phyloP scores from a whole-genome alignment of 768 basidiomycete genomes.

The Lactifluus pinguis region DNA sequence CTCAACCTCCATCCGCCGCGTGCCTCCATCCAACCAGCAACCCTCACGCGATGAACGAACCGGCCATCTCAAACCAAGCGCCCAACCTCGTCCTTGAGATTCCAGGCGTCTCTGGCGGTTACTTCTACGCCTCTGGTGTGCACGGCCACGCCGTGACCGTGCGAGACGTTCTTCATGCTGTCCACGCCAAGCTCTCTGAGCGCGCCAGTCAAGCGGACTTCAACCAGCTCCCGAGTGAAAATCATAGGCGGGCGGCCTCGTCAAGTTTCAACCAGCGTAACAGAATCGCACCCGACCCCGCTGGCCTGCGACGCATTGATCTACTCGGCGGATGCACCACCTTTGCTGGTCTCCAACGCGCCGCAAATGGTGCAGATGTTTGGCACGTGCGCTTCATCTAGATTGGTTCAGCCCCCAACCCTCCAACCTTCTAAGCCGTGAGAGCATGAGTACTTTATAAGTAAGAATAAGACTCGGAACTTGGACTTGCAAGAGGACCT shows the following conservation, averaged over 20 bases:
- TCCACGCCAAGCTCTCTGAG: slow-evolving; percentile 11
- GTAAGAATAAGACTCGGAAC: not conserved
- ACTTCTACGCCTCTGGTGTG: slow-evolving; percentile 9
- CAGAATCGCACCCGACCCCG: slow-evolving; percentile 8
- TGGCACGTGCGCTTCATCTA: slow-evolving; percentile 13
- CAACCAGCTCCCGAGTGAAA: slow-evolving; percentile 6
- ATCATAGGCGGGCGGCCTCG: slow-evolving; percentile 8
- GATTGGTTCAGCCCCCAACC: not conserved
- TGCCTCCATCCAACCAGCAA: slow-evolving; percentile 12
- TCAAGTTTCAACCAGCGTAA: slow-evolving; percentile 10
- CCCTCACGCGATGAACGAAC: slow-evolving; percentile 11
- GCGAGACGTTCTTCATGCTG: slow-evolving; percentile 12
- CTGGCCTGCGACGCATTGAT: slow-evolving; percentile 12
- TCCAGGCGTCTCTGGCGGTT: slow-evolving; percentile 6
- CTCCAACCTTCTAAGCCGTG: not conserved
- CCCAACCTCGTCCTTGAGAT: slow-evolving; percentile 12
- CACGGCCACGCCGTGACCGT: slow-evolving; percentile 12
- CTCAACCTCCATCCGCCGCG: slow-evolving; percentile 8
- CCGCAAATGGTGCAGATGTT: slow-evolving; percentile 12
- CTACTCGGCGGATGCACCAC: slow-evolving; percentile 15
- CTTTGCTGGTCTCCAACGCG: slow-evolving; percentile 14
- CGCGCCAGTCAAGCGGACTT: slow-evolving; percentile 8
- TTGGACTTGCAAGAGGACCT: not conserved
- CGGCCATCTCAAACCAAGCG: slow-evolving; percentile 10
- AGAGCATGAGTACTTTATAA: not conserved